Evolutionary conservation across 345 rosid species (phyloP), one percentile per base, ranked within the genome.

Genomic region (Gossypium herbaceum): DNA sequence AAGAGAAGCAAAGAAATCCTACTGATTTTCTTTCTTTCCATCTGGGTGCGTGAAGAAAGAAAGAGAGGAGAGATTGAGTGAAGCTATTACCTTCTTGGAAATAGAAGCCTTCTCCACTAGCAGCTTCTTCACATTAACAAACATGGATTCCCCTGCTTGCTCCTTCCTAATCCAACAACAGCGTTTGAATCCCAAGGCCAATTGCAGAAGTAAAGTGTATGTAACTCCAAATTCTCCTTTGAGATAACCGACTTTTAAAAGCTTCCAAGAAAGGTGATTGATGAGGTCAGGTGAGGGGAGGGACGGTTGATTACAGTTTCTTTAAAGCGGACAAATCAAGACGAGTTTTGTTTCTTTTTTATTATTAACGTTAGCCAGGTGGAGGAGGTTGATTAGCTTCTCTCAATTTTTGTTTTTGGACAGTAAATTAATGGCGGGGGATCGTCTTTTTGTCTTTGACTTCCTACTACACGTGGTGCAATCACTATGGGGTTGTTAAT

Each of bases 81-180:
- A 29, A 47, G 15, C 16, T 1, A 22, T 58, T 44, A 79, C 85
- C 82, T 79, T 82, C 80, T 76, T 82, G 9, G 88, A 82, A 80
- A 84, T 82, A 4, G 88, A 82, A 82, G 93, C 93, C 83, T 82
- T 89, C 84, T 89, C 90, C n/a, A 87, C 93, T 34, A 34, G 41
- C 15, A 89, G 87, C 80, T 83, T 87, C 78, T 79, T 87, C 20
- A 87, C 88, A 27, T 77, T 87, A 25, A 83, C 88, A 39, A 89
- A 89, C 93, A 89, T 89, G 12, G 24, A 60, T 50, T 72, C 9
- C 19, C 16, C 13, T n/a, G 55, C 8, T 48, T 12, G 17, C 44
- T 11, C 1, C 2, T 9, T 2, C 25, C 39, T 2, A 45, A 47
- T 47, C 55, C 29, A 13, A 65, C 16, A 64, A 19, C 10, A 0